phyloP scores from a whole-genome alignment of 371 early-diverging fungal species.

The Mucor plumbeus region DNA sequence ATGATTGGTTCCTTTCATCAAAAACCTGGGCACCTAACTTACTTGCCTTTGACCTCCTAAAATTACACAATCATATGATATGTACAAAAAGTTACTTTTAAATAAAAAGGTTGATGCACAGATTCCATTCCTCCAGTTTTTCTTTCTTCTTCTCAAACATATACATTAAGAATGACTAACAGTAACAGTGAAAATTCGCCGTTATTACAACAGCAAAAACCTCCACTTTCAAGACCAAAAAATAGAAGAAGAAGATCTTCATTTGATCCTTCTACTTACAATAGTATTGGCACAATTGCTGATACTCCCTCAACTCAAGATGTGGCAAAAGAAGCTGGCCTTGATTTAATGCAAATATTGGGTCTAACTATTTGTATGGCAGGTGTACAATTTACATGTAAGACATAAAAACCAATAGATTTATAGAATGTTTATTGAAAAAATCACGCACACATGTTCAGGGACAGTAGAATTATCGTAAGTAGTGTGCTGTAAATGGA shows the following conservation, averaged over 20 bases:
- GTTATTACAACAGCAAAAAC: constrained; percentile 34
- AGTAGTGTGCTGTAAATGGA: constrained; percentile 17
- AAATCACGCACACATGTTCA: constrained; percentile 14
- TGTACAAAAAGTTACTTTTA: constrained; percentile 2
- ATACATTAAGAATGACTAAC: neutral
- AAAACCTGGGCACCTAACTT: neutral
- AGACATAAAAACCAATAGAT: constrained; percentile 15
- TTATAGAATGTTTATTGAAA: neutral
- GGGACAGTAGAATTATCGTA: constrained; percentile 65
- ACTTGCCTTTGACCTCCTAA: constrained; percentile 2
- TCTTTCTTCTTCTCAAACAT: constrained; percentile 14
- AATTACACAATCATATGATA: constrained; percentile 13
- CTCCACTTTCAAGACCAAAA: constrained; percentile 46
- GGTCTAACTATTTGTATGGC: constrained; percentile 64
- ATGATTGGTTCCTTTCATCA: constrained; percentile 21
- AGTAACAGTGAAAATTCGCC: constrained; percentile 20
- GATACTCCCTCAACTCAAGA: constrained; percentile 15
- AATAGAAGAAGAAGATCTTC: constrained; percentile 48
- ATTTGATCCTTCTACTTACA: constrained; percentile 53
- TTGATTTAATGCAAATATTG: constrained; percentile 40
- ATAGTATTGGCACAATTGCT: constrained; percentile 39
- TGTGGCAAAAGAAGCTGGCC: constrained; percentile 24
- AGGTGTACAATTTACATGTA: constrained; percentile 72
- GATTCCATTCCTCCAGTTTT: neutral
- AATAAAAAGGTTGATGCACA: neutral